Base-by-base conservation (phyloP, 371 early-diverging fungal genomes). In the Apophysomyces elegans region DNA sequence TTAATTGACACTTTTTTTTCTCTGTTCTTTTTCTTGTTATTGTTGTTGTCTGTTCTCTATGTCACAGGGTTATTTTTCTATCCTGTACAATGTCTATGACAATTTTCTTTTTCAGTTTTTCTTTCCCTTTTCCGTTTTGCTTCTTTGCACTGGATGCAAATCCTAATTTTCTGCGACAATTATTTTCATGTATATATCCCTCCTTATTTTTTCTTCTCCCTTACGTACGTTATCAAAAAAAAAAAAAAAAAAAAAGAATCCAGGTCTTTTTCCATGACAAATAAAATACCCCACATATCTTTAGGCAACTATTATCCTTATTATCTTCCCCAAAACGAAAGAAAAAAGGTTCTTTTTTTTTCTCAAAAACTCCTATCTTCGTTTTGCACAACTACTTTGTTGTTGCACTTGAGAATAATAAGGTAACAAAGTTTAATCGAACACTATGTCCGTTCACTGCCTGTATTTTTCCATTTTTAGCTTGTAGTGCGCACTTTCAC, bases 131-230 rank as follows among this genome's bases (percentile, higher is more conserved):
- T 21, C 21, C 11, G 6, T 21, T 50, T 21, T 50, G 4, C 21
- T 11, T 50, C 21, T 50, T 50, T 50, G 54, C 54, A 50, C 54
- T 50, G 54, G 54, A 50, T n/a, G 54, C 54, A 50, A 50, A 50
- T 50, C 54, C 54, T 50, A 50, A 50, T 50, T 9, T 50, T 26
- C 2, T 26, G 32, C 32, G 21, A 26, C 54, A 50, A 21, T 9
- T 50, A 21, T 13, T 36, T 32, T 32, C 61, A 37, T 44, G 41
- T 61, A 41, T 37, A 62, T 60, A 45, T 44, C 60, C 60, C 58
- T 58, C 12, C 12, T 32, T 58, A 12, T 58, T 39, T 60, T 60
- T 21, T 43, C 26, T 39, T 39, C 45, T 41, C 38, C 36, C 38
- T 59, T 26, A 26, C 32, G 39, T 44, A 43, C 38, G 16, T 21